Evolutionary conservation across 1,284 basidiomycete genomes (phyloP).

Genomic region (Exobasidium cylindrosporum): DNA sequence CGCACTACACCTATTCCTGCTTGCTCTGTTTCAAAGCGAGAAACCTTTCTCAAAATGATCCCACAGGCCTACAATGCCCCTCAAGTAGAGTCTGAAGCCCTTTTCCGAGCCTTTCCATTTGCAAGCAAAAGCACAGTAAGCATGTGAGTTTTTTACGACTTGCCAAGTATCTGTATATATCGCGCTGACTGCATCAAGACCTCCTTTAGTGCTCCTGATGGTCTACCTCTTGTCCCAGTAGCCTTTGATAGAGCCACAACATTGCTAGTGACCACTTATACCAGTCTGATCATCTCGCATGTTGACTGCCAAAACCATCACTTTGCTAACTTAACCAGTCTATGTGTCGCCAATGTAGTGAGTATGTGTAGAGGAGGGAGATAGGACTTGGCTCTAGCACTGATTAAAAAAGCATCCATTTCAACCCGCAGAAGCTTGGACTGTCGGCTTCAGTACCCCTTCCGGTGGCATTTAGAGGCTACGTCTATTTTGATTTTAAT

Average conservation of each 20-base stretch:
- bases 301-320: neutral
- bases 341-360: neutral
- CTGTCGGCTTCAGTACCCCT: neutral
- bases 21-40: neutral
- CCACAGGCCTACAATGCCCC: neutral
- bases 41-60: neutral
- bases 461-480: neutral
- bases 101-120: neutral
- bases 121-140: neutral
- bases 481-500: constrained; percentile 2
- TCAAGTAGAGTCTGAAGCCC: neutral
- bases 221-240: neutral
- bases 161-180: no score
- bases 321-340: neutral
- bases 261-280: neutral
- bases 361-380: no score
- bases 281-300: neutral
- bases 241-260: neutral
- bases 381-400: no score
- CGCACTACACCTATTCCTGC: constrained; percentile 2
- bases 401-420: no score
- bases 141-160: no score
- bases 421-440: neutral
- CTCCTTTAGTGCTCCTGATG: constrained; percentile 4
- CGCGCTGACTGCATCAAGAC: no score